Evolutionary conservation across 2,329 filamentous ascomycete genomes (phyloP).

Genomic region (Hypomyces perniciosus): DNA sequence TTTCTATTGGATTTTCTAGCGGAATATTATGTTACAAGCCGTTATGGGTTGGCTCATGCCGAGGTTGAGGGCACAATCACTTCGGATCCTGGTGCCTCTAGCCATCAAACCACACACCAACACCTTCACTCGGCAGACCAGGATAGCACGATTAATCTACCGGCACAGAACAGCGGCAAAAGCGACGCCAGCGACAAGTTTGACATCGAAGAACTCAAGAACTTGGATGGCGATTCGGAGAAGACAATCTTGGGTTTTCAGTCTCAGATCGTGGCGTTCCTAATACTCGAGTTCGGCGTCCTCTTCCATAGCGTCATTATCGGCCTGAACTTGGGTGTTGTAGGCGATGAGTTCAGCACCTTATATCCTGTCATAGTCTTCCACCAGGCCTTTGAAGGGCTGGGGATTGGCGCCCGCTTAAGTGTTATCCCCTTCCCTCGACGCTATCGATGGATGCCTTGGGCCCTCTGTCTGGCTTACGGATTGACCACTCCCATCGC

Average conservation of each 20-base stretch:
- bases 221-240: constrained; percentile 15
- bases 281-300: constrained; percentile 54
- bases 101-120: constrained; percentile 25
- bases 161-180: constrained; percentile 3
- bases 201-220: constrained; percentile 18
- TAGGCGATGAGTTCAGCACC: constrained; percentile 49
- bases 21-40: constrained; percentile 44
- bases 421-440: constrained; percentile 47
- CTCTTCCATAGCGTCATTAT: constrained; percentile 61
- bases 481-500: constrained; percentile 47
- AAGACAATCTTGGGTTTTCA: constrained; percentile 14
- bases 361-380: constrained; percentile 57
- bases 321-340: constrained; percentile 55
- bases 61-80: constrained; percentile 24
- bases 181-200: constrained; percentile 13
- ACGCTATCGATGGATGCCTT: constrained; percentile 39
- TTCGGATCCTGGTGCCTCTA: constrained; percentile 3
- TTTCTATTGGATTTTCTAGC: constrained; percentile 46
- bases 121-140: constrained; percentile 36
- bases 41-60: constrained; percentile 30
- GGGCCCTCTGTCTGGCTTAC: constrained; percentile 41
- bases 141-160: constrained; percentile 18
- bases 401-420: constrained; percentile 56
- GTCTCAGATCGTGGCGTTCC: constrained; percentile 39
- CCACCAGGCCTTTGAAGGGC: constrained; percentile 58